Evolutionary conservation across 1,284 basidiomycete species (phyloP).

Genomic region (Marasmius sp.): DNA sequence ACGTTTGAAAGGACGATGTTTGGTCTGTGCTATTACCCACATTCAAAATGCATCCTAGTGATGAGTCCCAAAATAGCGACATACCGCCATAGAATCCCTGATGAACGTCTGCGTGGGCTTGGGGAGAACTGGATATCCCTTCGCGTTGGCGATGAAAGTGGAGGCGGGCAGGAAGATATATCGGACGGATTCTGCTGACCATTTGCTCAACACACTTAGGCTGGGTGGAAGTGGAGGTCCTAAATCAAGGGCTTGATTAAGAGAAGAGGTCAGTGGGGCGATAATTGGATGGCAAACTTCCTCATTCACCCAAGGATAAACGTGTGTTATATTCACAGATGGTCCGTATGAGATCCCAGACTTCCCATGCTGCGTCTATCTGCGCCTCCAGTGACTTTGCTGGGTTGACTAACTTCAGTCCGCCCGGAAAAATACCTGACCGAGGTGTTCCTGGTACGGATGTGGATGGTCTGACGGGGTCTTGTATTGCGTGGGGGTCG

Average conservation of each 20-base stretch:
- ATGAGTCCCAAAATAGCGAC: conserved; percentile 21
- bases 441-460: conserved; percentile 30
- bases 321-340: conserved; percentile 87
- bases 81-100: conserved; percentile 82
- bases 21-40: conserved; percentile 65
- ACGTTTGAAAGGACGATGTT: conserved; percentile 80
- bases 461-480: conserved; percentile 20
- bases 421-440: conserved; percentile 28
- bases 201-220: conserved; percentile 72
- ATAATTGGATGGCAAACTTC: background rate
- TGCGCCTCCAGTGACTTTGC: conserved; percentile 51
- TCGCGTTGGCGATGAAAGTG: conserved; percentile 93
- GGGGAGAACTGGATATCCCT: conserved; percentile 95
- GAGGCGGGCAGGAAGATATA: conserved; percentile 88
- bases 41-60: conserved; percentile 10
- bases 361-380: conserved; percentile 90
- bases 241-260: conserved; percentile 78
- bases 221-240: conserved; percentile 82
- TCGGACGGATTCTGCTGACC: conserved; percentile 90
- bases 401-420: conserved; percentile 21
- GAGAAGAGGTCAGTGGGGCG: conserved; percentile 15
- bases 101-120: conserved; percentile 91
- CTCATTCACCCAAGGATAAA: conserved; percentile 67
- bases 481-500: conserved; percentile 59
- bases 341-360: conserved; percentile 93